Base-by-base conservation (phyloP, 441 rosid species). In the Viola pubescens region DNA sequence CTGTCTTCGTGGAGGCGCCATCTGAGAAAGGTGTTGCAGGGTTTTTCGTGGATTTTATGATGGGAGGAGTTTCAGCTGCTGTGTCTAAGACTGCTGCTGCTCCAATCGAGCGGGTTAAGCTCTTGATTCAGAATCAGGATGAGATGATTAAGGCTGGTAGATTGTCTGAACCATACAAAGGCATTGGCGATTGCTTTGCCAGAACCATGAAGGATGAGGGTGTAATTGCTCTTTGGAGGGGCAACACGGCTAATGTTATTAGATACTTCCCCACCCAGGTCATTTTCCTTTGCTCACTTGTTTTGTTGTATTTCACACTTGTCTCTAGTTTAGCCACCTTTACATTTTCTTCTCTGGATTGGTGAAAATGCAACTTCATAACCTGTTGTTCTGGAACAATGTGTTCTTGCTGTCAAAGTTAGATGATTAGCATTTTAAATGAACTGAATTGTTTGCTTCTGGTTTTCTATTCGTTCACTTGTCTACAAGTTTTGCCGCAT, bases 1-100 rank as follows among this genome's bases (percentile, higher is more conserved):
- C 13, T n/a, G 65, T 87, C 6, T 65, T 68, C 61, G 83, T 80
- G 49, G 83, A 77, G 66, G 89, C 98, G 11, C 97, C 98, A 34
- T 26, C 80, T 6, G 98, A 91, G 86, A 87, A 82, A 85, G 79
- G 86, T 55, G 11, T 61, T 12, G 43, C 59, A 19, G 79, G 70
- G 45, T 91, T 91, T 75, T 0, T 81, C 62, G 61, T 82, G 40
- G 98, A 87, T 74, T 91, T 91, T 63, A 89, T 91, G 48, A 87
- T 89, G 98, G 98, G 96, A 64, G 96, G 98, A 66, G 95, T 88
- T 42, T 91, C 98, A 41, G 96, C 92, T 6, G 95, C 96, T 73
- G 91, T 87, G 60, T 91, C 97, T n/a, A 88, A 91, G 77, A 81
- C 91, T 0, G 97, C 95, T 9, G 95, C 97, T 48, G 98, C 98